Conservation (phyloP, 768 basidiomycete species). For the Suillus fuscotomentosus region DNA sequence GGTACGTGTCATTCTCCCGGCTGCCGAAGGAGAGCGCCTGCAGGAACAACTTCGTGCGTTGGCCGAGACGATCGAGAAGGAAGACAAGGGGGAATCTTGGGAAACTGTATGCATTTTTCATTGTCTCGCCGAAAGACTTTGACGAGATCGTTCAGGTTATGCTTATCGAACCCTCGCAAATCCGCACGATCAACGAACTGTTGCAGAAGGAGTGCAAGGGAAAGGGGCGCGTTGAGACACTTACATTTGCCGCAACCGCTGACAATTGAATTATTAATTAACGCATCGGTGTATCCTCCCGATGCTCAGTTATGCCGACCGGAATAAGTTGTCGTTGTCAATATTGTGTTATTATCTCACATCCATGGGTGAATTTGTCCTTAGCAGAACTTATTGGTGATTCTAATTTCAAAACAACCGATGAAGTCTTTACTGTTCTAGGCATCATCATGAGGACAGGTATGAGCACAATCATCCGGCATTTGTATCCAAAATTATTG, state of each 20-base stretch:
- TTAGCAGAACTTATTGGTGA: background rate
- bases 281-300: background rate
- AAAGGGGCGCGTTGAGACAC: constrained; percentile 80
- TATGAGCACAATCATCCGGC: background rate
- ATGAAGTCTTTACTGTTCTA: background rate
- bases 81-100: constrained; percentile 80
- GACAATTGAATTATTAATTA: constrained; percentile 13
- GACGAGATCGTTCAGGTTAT: constrained; percentile 56
- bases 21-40: constrained; percentile 61
- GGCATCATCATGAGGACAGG: background rate
- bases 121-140: background rate
- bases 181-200: constrained; percentile 85
- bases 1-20: constrained; percentile 76
- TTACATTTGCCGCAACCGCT: constrained; percentile 68
- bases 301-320: background rate
- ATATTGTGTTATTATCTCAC: background rate
- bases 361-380: background rate
- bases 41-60: constrained; percentile 69
- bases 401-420: background rate
- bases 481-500: background rate
- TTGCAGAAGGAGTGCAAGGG: constrained; percentile 92
- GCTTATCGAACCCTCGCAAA: constrained; percentile 91
- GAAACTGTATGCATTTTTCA: constrained; percentile 63
- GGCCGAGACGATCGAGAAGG: constrained; percentile 82
- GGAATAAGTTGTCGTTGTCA: background rate